Base-by-base conservation (phyloP, 768 basidiomycete species). In the Hygrophorus russula region DNA sequence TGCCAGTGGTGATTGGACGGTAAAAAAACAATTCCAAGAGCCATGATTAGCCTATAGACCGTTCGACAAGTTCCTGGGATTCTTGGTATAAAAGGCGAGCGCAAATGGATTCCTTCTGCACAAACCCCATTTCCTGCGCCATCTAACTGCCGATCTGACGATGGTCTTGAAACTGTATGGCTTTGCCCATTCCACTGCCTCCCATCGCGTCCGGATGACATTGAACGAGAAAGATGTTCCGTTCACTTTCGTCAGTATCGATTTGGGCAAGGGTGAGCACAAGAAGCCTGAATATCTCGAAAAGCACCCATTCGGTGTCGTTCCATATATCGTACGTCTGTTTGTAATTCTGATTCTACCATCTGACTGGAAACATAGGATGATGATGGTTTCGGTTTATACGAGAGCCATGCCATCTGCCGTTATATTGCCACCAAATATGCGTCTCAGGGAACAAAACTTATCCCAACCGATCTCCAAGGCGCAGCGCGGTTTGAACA, bases 241-340 rank as follows among this genome's bases (percentile, higher is more conserved):
- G 0, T 82, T 73, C 55, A 70, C 75, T 49, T 50, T 80, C 40
- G 46, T 70, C 34, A 7, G 36, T 4, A 42, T 82, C 49, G 60
- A 79, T 49, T 41, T 75, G 15, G 1, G 36, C 35, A 67, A 68
- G 48, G 56, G 53, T n/a, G 65, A 68, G 32, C 73, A 79, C 32
- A 80, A 77, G 56, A 2, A 53, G 0, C 53, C 69, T 0, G 68
- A 51, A 7, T 73, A 59, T 60, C 15, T 69, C 12, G 52, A 58
- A 27, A 59, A 65, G 39, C 80, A 87, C 50, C 83, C 84, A 0
- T 82, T 81, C 51, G 76, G 77, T 14, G 73, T 76, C 50, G 64
- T 80, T 19, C 78, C 80, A 2, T 73, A 69, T 54, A 65, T 81
- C 43, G 73, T 70, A 45, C 29, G 62, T 30, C 4, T 41, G 19